Percentiles rank a stretch among this genome's conserved stretches.
Conservation (phyloP, 352 stramenopile genomes). For the Aphanomyces euteiches region DNA sequence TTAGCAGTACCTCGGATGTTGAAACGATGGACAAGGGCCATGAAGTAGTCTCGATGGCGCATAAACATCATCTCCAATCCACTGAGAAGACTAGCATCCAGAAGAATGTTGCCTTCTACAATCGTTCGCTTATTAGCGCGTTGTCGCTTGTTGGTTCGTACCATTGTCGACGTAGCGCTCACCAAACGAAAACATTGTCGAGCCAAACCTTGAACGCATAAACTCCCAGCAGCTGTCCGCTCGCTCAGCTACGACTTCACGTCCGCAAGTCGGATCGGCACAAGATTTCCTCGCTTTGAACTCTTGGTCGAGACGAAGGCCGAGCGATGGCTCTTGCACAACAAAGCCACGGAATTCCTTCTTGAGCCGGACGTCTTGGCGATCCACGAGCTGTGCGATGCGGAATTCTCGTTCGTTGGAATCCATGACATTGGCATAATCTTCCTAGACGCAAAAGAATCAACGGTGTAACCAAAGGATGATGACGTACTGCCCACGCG, state of each 20-base stretch:
- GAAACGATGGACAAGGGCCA: conserved; percentile 30
- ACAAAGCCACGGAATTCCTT: conserved; percentile 26
- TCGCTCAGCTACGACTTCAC: conserved; percentile 28
- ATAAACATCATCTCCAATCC: conserved; percentile 31
- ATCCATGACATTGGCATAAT: conserved; percentile 20
- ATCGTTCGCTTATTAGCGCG: neutral
- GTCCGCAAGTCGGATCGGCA: conserved; percentile 26
- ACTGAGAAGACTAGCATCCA: conserved; percentile 27
- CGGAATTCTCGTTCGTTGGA: conserved; percentile 24
- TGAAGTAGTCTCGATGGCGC: conserved; percentile 31
- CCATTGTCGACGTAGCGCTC: conserved; percentile 31
- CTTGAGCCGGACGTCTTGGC: conserved; percentile 17
- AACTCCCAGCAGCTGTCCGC: conserved; percentile 28
- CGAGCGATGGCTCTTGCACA: conserved; percentile 14
- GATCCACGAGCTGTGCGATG: conserved; percentile 19
- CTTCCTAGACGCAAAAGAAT: neutral
- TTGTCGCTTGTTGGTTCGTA: conserved; percentile 1
- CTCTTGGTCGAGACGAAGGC: conserved; percentile 6
- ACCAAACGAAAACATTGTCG: neutral
- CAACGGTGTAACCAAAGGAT: neutral
- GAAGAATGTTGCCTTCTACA: conserved; percentile 30
- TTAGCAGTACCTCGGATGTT: conserved; percentile 24
- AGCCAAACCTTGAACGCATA: conserved; percentile 27
- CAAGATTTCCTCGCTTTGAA: conserved; percentile 30
- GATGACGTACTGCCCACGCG: conserved; percentile 27